Percentiles rank a stretch among this genome's conserved stretches.
Evolutionary conservation across 148 eudicot species (phyloP).

Genomic region (Limonium bicolor): DNA sequence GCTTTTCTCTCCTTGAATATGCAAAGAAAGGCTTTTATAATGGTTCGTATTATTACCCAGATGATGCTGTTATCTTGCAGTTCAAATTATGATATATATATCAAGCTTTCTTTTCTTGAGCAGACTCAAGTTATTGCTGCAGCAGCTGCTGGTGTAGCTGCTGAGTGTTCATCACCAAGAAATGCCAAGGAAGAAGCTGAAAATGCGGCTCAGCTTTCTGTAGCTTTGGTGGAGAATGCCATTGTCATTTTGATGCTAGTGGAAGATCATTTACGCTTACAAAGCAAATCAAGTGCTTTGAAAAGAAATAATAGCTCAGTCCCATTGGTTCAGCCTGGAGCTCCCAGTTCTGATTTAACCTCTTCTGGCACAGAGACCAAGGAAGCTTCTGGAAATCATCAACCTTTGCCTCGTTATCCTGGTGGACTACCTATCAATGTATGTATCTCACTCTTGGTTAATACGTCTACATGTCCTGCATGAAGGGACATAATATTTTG

Average conservation of each 20-base stretch:
- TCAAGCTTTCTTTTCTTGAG: slow-evolving; percentile 12
- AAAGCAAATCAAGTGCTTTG: slow-evolving; percentile 62
- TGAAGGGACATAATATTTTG: neutral
- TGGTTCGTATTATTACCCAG: no score
- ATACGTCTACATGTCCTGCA: no score
- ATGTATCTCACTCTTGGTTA: slow-evolving; percentile 15
- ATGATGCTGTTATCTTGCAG: no score
- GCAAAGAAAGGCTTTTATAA: no score
- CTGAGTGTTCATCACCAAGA: slow-evolving; percentile 66
- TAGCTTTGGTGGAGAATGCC: slow-evolving; percentile 95
- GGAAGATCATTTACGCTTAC: slow-evolving; percentile 91
- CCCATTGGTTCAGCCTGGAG: no score
- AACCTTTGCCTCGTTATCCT: slow-evolving; percentile 37
- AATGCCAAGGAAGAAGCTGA: slow-evolving; percentile 86
- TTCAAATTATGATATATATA: neutral
- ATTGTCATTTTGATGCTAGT: slow-evolving; percentile 96
- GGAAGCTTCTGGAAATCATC: slow-evolving; percentile 24
- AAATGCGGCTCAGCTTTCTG: slow-evolving; percentile 96
- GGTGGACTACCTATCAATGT: slow-evolving; percentile 76
- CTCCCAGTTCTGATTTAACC: no score
- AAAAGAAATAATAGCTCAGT: no score
- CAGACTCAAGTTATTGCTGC: slow-evolving; percentile 99
- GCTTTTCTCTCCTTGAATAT: no score
- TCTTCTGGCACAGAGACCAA: slow-evolving; percentile 26
- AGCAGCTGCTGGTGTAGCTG: slow-evolving; percentile 96